A percentile compares a stretch with the other conserved stretches of the same genome.
These are phyloP conservation scores for Oryza meridionalis DNA, from an alignment of 176 grass and related monocot genomes.

Conservation along the genomic window DNA sequence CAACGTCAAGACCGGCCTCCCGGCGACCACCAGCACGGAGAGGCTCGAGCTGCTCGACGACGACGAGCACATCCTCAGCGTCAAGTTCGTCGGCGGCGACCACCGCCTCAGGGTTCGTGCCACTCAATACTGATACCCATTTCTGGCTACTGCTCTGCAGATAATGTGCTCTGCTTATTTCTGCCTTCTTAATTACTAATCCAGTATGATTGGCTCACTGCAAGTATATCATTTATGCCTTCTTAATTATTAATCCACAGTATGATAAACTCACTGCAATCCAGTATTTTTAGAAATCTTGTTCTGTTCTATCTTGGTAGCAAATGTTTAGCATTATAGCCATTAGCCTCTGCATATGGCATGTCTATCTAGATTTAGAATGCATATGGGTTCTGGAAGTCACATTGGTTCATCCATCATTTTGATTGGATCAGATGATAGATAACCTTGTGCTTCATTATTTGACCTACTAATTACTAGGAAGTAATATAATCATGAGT, in stretches of 20 bases:
- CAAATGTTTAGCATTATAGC: conserved; percentile 2
- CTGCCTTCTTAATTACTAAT: not conserved
- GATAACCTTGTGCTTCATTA: not conserved
- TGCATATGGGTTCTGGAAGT: not conserved
- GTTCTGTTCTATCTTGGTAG: not conserved
- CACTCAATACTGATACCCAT: not conserved
- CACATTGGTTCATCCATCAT: not conserved
- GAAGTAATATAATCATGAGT: conserved; percentile 3
- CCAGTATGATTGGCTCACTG: not conserved
- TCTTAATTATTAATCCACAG: not conserved
- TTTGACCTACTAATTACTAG: not conserved
- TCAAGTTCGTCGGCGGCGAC: conserved; percentile 83
- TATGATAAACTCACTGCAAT: not conserved
- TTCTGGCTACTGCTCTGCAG: not conserved
- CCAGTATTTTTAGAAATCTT: not conserved
- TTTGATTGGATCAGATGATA: conserved; percentile 14
- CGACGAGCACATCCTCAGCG: conserved; percentile 72
- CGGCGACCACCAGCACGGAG: conserved; percentile 83
- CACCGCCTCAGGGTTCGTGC: conserved; percentile 72
- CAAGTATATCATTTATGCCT: not conserved
- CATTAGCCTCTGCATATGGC: not conserved
- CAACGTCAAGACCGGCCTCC: conserved; percentile 81
- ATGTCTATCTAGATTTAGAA: not conserved
- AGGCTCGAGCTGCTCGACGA: conserved; percentile 77
- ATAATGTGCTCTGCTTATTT: not conserved